Evolutionary conservation across 1,284 basidiomycete species (phyloP).

Genomic region (Ceratorhiza oryzae-sativae): DNA sequence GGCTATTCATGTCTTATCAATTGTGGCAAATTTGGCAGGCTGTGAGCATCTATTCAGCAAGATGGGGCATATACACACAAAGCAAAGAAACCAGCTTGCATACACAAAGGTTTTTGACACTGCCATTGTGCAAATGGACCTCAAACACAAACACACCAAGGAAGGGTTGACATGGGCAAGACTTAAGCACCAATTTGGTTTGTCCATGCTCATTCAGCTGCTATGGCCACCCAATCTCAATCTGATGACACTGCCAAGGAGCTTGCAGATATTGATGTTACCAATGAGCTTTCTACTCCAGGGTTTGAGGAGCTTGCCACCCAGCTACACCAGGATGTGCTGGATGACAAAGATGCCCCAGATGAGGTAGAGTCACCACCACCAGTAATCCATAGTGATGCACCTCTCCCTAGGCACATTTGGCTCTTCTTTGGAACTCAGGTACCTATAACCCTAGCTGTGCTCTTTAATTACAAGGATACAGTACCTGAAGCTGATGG

Average conservation of each 20-base stretch:
- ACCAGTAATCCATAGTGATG: too few relatives aligned
- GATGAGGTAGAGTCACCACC: neutral
- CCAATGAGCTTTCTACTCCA: neutral
- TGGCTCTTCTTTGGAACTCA: neutral
- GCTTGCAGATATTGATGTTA: neutral
- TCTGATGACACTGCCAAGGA: neutral
- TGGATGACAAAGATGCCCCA: neutral
- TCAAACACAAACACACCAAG: slow-evolving; percentile 31
- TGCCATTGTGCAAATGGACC: slow-evolving; percentile 42
- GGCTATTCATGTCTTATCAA: slow-evolving; percentile 44
- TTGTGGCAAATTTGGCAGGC: slow-evolving; percentile 46
- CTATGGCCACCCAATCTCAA: neutral
- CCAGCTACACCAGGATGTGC: neutral
- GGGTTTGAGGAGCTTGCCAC: neutral
- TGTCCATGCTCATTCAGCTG: neutral
- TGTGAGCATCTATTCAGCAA: slow-evolving; percentile 45
- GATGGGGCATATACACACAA: slow-evolving; percentile 45
- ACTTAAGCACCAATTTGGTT: slow-evolving; percentile 36
- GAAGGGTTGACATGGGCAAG: slow-evolving; percentile 30
- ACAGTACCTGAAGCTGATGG: neutral
- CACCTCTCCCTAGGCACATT: too few relatives aligned
- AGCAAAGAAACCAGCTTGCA: slow-evolving; percentile 41
- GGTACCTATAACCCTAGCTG: neutral
- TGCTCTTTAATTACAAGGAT: neutral
- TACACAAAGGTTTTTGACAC: slow-evolving; percentile 43